Base-by-base conservation (phyloP, 148 eudicot species). In the Spergularia marina region DNA sequence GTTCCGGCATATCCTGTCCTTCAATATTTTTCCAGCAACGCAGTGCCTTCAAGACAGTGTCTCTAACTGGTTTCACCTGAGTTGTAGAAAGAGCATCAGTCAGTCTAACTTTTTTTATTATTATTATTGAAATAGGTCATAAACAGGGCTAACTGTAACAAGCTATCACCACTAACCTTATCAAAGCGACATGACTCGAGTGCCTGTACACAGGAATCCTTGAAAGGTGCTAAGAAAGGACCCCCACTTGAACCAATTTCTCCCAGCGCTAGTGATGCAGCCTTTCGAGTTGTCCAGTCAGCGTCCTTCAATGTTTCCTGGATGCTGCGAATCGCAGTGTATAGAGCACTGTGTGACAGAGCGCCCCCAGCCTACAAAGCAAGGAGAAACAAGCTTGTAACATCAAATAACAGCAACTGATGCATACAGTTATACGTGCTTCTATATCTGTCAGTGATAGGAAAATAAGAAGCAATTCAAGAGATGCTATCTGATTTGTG, bases 51-150 rank as follows among this genome's bases (percentile, higher is more conserved):
- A 80, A 65, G 69, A 91, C 87, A 65, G 91, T 77, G 62, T 93
- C 98, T 81, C 98, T 84, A 57, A 91, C 98, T 67, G 98, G 98
- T 84, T 93, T 93, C 54, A 93, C 91, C 98, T 93, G 84, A 54
- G 82, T 66, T 65, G 39, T 20, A 71, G 36, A 72, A 69, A 68
- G 41, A 65, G 49, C 52, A 76, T 23, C 66, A 18, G 41, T 36
- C 70, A 60, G 34, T 16, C 7, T n/a, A 23, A 60, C 36, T 30
- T 21, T 52, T 49, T 16, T 7, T 54, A 4, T 67, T 49, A 16
- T 7, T 54, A 4, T 67, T 39, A 72, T 65, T 39, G 62, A 58
- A 52, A 25, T 18, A 40, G 20, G 16, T 12, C 8, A 44, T 65
- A 20, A 65, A n/a, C 7, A 10, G 3, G 16, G 15, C 56, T 57